phyloP scores from a whole-genome alignment of 192 early-diverging fungal genomes.

The Gorgonomyces haynaldii region DNA sequence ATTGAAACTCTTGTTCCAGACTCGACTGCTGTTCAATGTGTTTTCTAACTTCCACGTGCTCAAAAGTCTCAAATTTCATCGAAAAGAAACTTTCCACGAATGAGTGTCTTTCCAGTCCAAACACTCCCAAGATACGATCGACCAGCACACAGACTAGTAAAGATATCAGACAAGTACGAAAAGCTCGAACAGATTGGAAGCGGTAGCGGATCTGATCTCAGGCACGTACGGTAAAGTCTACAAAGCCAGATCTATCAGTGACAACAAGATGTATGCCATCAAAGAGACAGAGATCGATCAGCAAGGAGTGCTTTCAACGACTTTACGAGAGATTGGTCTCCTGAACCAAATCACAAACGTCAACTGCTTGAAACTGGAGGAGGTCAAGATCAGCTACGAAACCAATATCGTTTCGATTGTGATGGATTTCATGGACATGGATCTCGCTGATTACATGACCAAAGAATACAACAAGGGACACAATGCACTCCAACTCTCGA shows the following conservation, averaged over 20 bases:
- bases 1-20: too few species aligned
- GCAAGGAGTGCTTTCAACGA: slow-evolving; percentile 5
- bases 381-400: neutral
- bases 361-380: slow-evolving; percentile 1
- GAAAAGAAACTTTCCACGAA: too few species aligned
- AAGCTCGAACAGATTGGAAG: too few species aligned
- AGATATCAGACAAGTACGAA: too few species aligned
- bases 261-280: neutral
- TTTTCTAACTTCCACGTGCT: too few species aligned
- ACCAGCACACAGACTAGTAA: too few species aligned
- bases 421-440: slow-evolving; percentile 2
- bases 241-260: neutral
- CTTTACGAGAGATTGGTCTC: slow-evolving; percentile 5
- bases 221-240: slow-evolving; percentile 8
- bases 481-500: neutral
- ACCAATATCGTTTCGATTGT: slow-evolving; percentile 5
- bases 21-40: too few species aligned
- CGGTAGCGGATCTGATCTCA: too few species aligned
- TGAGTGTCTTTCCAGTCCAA: too few species aligned
- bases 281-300: slow-evolving; percentile 5
- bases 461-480: neutral
- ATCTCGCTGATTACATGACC: slow-evolving; percentile 1
- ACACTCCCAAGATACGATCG: too few species aligned
- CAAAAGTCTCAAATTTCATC: too few species aligned
- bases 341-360: slow-evolving; percentile 2